Conservation (phyloP, 257 asterid species). For the Fraxinus anomala region DNA sequence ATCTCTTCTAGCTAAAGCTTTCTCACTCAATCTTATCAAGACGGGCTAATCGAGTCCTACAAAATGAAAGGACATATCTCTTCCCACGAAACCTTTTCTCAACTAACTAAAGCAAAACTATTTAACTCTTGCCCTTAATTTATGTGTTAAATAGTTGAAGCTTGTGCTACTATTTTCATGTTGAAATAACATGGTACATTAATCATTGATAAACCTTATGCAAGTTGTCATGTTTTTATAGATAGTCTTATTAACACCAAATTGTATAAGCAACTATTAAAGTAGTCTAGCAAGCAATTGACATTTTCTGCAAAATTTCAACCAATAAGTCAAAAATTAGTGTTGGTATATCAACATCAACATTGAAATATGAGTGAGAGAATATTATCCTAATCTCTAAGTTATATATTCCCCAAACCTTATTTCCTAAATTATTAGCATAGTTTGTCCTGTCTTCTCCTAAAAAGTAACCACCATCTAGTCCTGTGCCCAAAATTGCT, state of each 20-base stretch:
- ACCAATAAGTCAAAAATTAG: not conserved
- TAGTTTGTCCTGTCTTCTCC: not conserved
- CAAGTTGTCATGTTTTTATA: not conserved
- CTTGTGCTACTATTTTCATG: not conserved
- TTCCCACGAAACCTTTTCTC: not conserved
- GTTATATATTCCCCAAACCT: not conserved
- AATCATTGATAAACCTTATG: not conserved
- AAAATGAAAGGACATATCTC: not conserved
- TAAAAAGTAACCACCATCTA: too few relatives aligned
- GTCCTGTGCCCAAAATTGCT: not conserved
- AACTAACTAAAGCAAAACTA: not conserved
- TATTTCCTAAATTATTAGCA: not conserved
- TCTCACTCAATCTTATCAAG: not conserved
- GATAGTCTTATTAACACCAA: not conserved
- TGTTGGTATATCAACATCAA: constrained; percentile 4
- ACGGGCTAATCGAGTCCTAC: not conserved
- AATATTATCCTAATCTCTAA: not conserved
- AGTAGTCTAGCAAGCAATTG: not conserved
- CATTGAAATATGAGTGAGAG: not conserved
- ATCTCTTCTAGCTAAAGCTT: not conserved
- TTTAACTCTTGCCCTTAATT: not conserved
- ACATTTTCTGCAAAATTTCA: not conserved
- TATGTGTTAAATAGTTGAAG: not conserved
- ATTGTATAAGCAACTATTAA: not conserved
- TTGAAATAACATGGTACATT: not conserved